Conservation (phyloP, 2,329 filamentous ascomycete species). For the Dothistroma septosporum region DNA sequence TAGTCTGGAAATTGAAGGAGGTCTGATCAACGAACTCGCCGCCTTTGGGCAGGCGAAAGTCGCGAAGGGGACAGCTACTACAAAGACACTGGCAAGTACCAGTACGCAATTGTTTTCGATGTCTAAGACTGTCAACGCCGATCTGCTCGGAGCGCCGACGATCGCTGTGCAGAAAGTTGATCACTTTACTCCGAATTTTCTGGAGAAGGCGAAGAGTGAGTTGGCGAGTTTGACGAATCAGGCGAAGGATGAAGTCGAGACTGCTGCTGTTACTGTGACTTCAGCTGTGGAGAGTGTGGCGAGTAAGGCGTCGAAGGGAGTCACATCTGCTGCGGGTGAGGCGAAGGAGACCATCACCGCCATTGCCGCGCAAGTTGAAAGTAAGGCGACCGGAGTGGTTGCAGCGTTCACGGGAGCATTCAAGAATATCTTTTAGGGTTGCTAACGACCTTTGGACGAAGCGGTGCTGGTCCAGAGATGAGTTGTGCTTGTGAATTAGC, state of each 20-base stretch:
- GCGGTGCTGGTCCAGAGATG: too few relatives aligned
- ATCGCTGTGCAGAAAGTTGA: neutral
- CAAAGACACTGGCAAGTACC: slow-evolving; percentile 14
- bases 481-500: too few relatives aligned
- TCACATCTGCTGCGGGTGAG: neutral
- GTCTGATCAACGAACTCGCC: neutral
- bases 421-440: too few relatives aligned
- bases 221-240: neutral
- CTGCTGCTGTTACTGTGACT: neutral
- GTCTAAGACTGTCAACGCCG: slow-evolving; percentile 30
- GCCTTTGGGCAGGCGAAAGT: neutral
- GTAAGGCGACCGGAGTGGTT: neutral
- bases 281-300: neutral
- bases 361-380: neutral
- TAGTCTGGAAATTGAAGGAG: neutral
- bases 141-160: neutral
- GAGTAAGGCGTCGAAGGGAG: neutral
- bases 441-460: too few relatives aligned
- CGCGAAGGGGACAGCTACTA: neutral
- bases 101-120: slow-evolving; percentile 22
- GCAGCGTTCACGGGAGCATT: neutral
- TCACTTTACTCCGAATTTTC: neutral
- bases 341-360: neutral
- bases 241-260: neutral
- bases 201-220: neutral